Base-by-base conservation (phyloP, 176 grass and related monocot genomes). In the Rhipidocladum racemiflorum region DNA sequence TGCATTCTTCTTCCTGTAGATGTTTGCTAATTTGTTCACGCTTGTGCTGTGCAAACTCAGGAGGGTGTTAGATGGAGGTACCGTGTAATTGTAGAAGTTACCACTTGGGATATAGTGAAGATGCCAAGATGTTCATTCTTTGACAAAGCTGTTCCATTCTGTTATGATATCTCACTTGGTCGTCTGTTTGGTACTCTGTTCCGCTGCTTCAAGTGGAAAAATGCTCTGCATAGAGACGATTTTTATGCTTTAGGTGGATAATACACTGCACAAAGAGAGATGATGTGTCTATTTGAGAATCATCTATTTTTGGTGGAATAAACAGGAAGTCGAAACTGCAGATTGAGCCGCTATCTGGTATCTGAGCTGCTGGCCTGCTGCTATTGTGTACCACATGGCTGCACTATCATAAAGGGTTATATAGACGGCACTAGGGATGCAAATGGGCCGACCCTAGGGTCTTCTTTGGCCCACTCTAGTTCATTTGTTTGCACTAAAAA, bases 41-140 rank as follows among this genome's bases (percentile, higher is more conserved):
- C 56, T 42, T 86, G 77, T 67, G 30, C 18, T 56, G 63, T 45
- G 45, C 65, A 72, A 61, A 82, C 11, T 24, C 39, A 60, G 23
- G 39, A 68, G 57, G 66, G 55, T 81, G 43, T 61, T 76, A 20
- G 70, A 70, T 28, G 9, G 27, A 62, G 60, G 38, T 6, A 3
- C 36, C 18, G 0, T 86, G 79, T 78, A 83, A 86, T 78, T 90
- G 88, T 90, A 86, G 60, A 83, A 72, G 40, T 32, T 59, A 64
- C 54, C 44, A 56, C 15, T 76, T 53, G 34, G 81, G 38, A 46
- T 85, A 77, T 85, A 85, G 78, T 56, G 71, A 80, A 80, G 48
- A 59, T 67, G 59, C 8, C n/a, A 50, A 82, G 65, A 77, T 51
- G 38, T 67, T 36, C 72, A 90, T 83, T 86, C 59, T 78, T 89